These are phyloP conservation scores for Pythium coloratum DNA, from an alignment of 352 stramenopile species.

Conservation along the genomic window DNA sequence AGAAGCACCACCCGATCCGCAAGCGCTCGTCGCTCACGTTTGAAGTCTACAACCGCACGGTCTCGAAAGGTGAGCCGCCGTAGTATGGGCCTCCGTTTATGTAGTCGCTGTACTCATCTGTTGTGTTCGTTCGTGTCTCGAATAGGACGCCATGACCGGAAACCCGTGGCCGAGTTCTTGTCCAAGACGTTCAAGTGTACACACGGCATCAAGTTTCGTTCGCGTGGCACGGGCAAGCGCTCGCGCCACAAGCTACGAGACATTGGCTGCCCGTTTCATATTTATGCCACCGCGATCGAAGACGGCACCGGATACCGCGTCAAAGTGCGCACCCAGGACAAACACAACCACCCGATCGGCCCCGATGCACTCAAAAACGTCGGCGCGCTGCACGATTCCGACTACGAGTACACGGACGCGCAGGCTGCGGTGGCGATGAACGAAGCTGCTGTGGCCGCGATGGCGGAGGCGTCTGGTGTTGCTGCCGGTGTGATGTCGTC, in stretches of 20 bases:
- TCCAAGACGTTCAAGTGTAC: conserved; percentile 87
- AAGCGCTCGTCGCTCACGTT: conserved; percentile 84
- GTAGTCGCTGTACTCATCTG: neutral
- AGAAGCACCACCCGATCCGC: conserved; percentile 71
- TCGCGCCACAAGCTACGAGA: conserved; percentile 68
- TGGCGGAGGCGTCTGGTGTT: conserved; percentile 11
- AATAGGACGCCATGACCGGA: conserved; percentile 65
- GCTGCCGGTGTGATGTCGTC: conserved; percentile 15
- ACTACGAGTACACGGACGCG: conserved; percentile 49
- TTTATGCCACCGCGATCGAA: conserved; percentile 75
- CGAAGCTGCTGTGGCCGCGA: neutral
- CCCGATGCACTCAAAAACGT: conserved; percentile 65
- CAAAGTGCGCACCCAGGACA: conserved; percentile 66
- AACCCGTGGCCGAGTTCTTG: conserved; percentile 69
- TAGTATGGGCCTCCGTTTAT: neutral
- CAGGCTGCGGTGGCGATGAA: conserved; percentile 6
- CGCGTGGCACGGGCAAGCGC: conserved; percentile 64
- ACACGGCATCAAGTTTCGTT: conserved; percentile 82
- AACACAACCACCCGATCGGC: conserved; percentile 79
- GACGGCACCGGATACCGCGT: conserved; percentile 64
- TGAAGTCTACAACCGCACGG: conserved; percentile 84
- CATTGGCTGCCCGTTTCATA: conserved; percentile 77
- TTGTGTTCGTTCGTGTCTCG: neutral
- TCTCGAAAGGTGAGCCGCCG: conserved; percentile 54
- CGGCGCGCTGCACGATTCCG: conserved; percentile 48